A percentile compares a stretch with the other conserved stretches of the same genome.
Evolutionary conservation across 805 yeast species (phyloP).

Genomic region (Cyberlindnera mrakii): DNA sequence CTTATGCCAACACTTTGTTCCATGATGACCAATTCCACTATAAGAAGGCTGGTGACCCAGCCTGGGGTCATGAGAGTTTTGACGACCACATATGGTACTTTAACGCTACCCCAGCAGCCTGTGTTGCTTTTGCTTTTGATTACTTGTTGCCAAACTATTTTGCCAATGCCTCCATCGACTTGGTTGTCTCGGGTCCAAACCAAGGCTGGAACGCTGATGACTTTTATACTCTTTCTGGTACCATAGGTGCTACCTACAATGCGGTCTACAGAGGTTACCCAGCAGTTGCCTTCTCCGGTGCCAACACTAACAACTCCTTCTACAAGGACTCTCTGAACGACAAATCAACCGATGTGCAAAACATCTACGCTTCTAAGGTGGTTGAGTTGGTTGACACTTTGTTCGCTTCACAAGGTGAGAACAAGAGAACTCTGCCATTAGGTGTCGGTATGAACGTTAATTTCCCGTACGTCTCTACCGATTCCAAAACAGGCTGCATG

Average conservation of each 20-base stretch:
- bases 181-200: slow-evolving; percentile 48
- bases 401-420: slow-evolving; percentile 33
- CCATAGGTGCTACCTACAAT: slow-evolving; percentile 45
- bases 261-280: slow-evolving; percentile 43
- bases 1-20: slow-evolving; percentile 32
- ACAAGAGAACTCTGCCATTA: slow-evolving; percentile 33
- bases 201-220: slow-evolving; percentile 44
- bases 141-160: slow-evolving; percentile 41
- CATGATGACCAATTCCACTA: slow-evolving; percentile 43
- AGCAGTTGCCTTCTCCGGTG: slow-evolving; percentile 47
- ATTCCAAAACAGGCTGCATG: slow-evolving; percentile 30
- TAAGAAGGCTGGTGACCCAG: slow-evolving; percentile 42
- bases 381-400: slow-evolving; percentile 34
- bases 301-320: slow-evolving; percentile 42
- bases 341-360: slow-evolving; percentile 35
- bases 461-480: slow-evolving; percentile 40
- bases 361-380: slow-evolving; percentile 38
- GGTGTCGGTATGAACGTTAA: slow-evolving; percentile 44
- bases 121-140: slow-evolving; percentile 42
- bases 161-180: slow-evolving; percentile 37
- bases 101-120: slow-evolving; percentile 51
- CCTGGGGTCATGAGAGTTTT: slow-evolving; percentile 46
- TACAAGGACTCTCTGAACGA: slow-evolving; percentile 34
- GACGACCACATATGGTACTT: slow-evolving; percentile 46
- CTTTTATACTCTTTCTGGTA: slow-evolving; percentile 40